Percentiles rank a stretch among this genome's conserved stretches.
Conservation (phyloP, 768 basidiomycete genomes). For the Paxillus rubicundulus region DNA sequence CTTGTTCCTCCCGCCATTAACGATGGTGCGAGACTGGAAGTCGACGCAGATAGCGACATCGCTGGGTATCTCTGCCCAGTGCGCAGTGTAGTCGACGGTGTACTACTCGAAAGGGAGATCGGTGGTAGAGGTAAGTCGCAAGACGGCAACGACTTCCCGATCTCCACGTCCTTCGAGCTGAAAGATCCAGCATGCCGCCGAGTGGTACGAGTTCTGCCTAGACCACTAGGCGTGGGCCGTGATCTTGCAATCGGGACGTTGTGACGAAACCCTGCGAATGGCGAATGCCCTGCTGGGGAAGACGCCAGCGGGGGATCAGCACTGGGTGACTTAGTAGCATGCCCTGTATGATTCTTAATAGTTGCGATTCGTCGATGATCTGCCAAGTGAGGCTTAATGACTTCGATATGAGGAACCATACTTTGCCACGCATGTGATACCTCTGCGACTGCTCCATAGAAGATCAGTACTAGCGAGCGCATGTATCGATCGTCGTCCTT, state of each 20-base stretch:
- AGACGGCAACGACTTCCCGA: slow-evolving; percentile 78
- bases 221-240: slow-evolving; percentile 25
- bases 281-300: slow-evolving; percentile 26
- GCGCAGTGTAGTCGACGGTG: slow-evolving; percentile 38
- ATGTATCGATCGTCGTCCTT: slow-evolving; percentile 85
- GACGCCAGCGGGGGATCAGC: slow-evolving; percentile 29
- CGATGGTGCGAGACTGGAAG: slow-evolving; percentile 15
- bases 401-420: slow-evolving; percentile 68
- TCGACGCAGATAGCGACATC: slow-evolving; percentile 32
- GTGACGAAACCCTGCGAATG: slow-evolving; percentile 18
- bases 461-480: slow-evolving; percentile 78
- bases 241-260: slow-evolving; percentile 30
- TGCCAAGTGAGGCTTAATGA: slow-evolving; percentile 62
- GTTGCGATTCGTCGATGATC: slow-evolving; percentile 39
- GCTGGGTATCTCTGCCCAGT: slow-evolving; percentile 50
- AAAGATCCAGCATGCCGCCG: slow-evolving; percentile 94
- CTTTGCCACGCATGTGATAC: slow-evolving; percentile 81
- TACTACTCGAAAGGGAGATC: slow-evolving; percentile 24
- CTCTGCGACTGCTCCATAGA: slow-evolving; percentile 89
- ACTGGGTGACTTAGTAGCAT: slow-evolving; percentile 23
- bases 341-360: slow-evolving; percentile 29
- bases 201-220: slow-evolving; percentile 51
- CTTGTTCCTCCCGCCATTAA: slow-evolving; percentile 3
- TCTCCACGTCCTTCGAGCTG: slow-evolving; percentile 87
- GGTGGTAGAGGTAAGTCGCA: slow-evolving; percentile 40